Conservation (phyloP, 1,284 basidiomycete genomes). For the Puccinia polysora region DNA sequence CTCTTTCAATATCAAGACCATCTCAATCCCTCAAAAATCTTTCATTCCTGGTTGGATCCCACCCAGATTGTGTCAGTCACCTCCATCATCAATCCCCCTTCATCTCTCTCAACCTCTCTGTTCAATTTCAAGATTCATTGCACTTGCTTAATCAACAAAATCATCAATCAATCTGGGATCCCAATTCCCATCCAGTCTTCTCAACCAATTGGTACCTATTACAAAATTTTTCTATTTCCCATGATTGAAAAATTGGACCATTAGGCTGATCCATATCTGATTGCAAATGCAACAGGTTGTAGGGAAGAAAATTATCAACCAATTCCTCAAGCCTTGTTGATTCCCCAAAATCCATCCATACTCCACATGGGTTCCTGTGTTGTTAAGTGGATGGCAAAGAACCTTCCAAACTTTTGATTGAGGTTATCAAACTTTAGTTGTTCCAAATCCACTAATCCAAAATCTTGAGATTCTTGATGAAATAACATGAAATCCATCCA, state of each 20-base stretch:
- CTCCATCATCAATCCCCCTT: not conserved
- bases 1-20: no score
- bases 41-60: no score
- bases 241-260: slow-evolving; percentile 17
- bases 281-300: no score
- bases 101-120: not conserved
- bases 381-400: slow-evolving; percentile 23
- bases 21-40: no score
- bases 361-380: not conserved
- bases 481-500: not conserved
- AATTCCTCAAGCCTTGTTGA: slow-evolving; percentile 20
- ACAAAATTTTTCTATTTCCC: slow-evolving; percentile 21
- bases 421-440: slow-evolving; percentile 12
- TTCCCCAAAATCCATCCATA: not conserved
- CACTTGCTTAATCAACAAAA: slow-evolving; percentile 18
- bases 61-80: no score
- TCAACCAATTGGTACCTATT: slow-evolving; percentile 8
- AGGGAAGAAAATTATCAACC: not conserved
- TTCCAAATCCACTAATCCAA: slow-evolving; percentile 1
- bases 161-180: slow-evolving; percentile 22
- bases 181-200: not conserved
- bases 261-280: slow-evolving; percentile 7
- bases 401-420: not conserved
- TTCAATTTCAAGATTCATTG: slow-evolving; percentile 31
- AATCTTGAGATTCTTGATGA: not conserved